Evolutionary conservation across 164 flowering plant species (phyloP).

Genomic region (Saururus chinensis): DNA sequence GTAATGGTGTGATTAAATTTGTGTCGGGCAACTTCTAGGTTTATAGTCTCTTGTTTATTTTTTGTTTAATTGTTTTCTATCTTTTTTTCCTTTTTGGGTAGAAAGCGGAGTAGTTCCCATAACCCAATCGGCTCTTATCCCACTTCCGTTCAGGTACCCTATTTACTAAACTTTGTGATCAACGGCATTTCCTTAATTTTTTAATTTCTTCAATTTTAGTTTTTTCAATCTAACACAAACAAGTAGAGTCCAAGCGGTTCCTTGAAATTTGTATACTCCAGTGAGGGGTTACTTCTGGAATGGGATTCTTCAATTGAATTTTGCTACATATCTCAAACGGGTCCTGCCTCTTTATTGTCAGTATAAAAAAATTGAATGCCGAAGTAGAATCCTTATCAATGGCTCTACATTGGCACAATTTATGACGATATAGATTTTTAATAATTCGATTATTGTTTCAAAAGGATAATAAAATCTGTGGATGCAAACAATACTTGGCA

Average conservation of each 20-base stretch:
- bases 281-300: no score
- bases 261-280: no score
- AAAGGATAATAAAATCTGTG: not conserved
- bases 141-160: constrained; percentile 56
- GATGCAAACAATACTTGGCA: not conserved
- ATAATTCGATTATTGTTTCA: not conserved
- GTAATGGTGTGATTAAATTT: constrained; percentile 13
- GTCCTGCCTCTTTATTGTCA: no score
- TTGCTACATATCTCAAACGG: no score
- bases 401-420: not conserved
- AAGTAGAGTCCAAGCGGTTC: no score
- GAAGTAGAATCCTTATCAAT: no score
- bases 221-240: not conserved
- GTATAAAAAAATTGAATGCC: no score
- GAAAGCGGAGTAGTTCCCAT: constrained; percentile 43
- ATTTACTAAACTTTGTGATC: not conserved
- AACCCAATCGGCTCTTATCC: constrained; percentile 56
- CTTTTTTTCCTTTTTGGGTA: constrained; percentile 4
- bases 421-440: not conserved
- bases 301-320: no score
- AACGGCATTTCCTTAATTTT: not conserved
- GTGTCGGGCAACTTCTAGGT: not conserved
- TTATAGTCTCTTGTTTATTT: not conserved
- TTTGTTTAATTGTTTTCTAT: not conserved
- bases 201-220: not conserved